Base-by-base conservation (phyloP, 2,329 filamentous ascomycete genomes). In the Talaromyces pinophilus region DNA sequence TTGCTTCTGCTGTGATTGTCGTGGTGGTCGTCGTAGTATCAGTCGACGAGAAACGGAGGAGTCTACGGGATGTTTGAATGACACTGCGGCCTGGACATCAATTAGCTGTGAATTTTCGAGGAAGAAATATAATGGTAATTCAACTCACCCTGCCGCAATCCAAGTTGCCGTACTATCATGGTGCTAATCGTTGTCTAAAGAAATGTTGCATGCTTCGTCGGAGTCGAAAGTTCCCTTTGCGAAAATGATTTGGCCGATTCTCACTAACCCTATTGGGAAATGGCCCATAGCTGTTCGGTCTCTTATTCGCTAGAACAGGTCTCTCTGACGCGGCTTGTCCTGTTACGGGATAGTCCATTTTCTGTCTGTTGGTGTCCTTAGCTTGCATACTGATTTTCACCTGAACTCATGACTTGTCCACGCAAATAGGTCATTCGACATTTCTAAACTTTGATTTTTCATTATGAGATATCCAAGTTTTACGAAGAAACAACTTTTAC, bases 121-220 rank as follows among this genome's bases (percentile, higher is more conserved):
- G 4, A 19, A 44, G n/a, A 19, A 8, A 8, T 44, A 44, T 44
- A 17, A 3, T 19, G 17, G 42, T 17, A 17, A 7, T 17, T 8
- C 2, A 1, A 75, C 79, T 72, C 65, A 81, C 79, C 75, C 67
- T 81, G 79, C 74, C 78, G 78, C 73, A 75, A 68, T 70, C 72
- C 76, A 52, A 78, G 60, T 64, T 77, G 73, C 69, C 79, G 77
- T 71, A 80, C 73, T 74, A 80, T 80, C 79, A 81, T 81, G 60
- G 63, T 77, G 74, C 33, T 17, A n/a, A 44, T 17, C 42, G 48
- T 48, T 40, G 28, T 50, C 28, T 50, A 22, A 46, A 11, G 7
- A 15, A 13, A 11, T 44, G 52, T 50, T 33, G 28, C 48, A 54
- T 44, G 61, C 40, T 52, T 30, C 22, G 17, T 48, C 35, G 33